Percentiles rank a stretch among this genome's conserved stretches.
phyloP scores from a whole-genome alignment of 495 filamentous ascomycete genomes.

The Bacidia rubella region DNA sequence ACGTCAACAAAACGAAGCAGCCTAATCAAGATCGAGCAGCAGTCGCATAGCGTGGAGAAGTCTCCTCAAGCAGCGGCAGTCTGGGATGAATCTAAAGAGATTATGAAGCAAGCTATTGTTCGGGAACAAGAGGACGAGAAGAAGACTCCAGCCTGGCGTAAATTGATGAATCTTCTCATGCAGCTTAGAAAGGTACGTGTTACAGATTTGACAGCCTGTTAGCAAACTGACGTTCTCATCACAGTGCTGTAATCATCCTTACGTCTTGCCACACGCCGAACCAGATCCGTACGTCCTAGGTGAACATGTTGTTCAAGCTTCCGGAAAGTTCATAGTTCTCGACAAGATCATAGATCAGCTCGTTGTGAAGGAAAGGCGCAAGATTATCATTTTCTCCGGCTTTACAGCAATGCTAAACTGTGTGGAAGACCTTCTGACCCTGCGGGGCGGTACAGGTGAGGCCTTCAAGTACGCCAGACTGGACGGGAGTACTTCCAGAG shows the following conservation, averaged over 20 bases:
- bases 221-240: not conserved
- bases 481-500: slow-evolving; percentile 41
- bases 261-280: slow-evolving; percentile 37
- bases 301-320: slow-evolving; percentile 40
- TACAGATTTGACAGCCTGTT: not conserved
- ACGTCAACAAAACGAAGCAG: slow-evolving; percentile 21
- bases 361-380: slow-evolving; percentile 42
- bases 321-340: slow-evolving; percentile 51
- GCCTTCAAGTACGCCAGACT: slow-evolving; percentile 40
- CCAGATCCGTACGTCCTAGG: slow-evolving; percentile 38
- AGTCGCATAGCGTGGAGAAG: too few relatives aligned
- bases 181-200: slow-evolving; percentile 38
- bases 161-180: slow-evolving; percentile 51
- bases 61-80: slow-evolving; percentile 15
- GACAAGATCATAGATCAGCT: slow-evolving; percentile 46
- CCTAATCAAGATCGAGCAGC: too few relatives aligned
- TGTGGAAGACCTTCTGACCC: slow-evolving; percentile 42
- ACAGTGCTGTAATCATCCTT: slow-evolving; percentile 49
- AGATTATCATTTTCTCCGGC: slow-evolving; percentile 50
- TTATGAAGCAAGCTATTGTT: slow-evolving; percentile 33
- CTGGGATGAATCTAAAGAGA: slow-evolving; percentile 34
- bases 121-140: slow-evolving; percentile 25
- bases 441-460: slow-evolving; percentile 32
- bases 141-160: slow-evolving; percentile 33
- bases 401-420: slow-evolving; percentile 47